phyloP scores from a whole-genome alignment of 352 stramenopile species.

The Globisporangium spinosum region DNA sequence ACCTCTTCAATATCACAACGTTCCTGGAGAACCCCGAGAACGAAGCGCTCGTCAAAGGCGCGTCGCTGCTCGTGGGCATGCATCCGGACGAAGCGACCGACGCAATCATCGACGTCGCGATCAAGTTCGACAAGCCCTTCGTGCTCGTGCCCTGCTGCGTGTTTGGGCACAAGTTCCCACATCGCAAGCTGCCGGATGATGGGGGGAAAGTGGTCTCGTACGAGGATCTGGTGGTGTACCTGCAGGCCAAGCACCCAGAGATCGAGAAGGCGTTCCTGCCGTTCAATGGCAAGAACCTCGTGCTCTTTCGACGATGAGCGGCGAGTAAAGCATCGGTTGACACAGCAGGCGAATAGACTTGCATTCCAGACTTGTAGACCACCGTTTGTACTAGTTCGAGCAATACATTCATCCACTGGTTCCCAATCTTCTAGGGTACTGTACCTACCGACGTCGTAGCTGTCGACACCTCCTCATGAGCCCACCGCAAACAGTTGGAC shows the following conservation, averaged over 20 bases:
- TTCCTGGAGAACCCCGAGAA: slow-evolving; percentile 48
- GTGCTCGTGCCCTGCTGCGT: slow-evolving; percentile 96
- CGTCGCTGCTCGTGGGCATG: slow-evolving; percentile 90
- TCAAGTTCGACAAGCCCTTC: slow-evolving; percentile 91
- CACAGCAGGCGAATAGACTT: neutral
- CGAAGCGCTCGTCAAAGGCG: slow-evolving; percentile 53
- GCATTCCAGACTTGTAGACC: neutral
- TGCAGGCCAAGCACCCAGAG: slow-evolving; percentile 57
- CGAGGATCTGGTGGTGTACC: slow-evolving; percentile 74
- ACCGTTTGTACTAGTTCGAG: neutral
- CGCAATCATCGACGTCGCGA: slow-evolving; percentile 90
- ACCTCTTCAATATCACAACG: slow-evolving; percentile 58
- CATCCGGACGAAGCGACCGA: slow-evolving; percentile 95
- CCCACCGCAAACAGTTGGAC: slow-evolving; percentile 27
- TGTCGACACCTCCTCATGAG: neutral
- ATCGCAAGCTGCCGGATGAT: slow-evolving; percentile 36
- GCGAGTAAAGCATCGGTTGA: neutral
- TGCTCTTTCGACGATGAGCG: slow-evolving; percentile 50
- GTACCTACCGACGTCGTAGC: neutral
- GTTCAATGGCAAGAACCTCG: slow-evolving; percentile 84
- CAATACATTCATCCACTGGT: neutral
- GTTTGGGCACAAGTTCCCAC: slow-evolving; percentile 89
- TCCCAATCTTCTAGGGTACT: neutral
- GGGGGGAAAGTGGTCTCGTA: slow-evolving; percentile 68
- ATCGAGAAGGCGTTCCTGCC: slow-evolving; percentile 66